Percentiles rank a stretch among this genome's conserved stretches.
phyloP scores from a whole-genome alignment of 2,329 filamentous ascomycete genomes.

The Fusarium illudens region DNA sequence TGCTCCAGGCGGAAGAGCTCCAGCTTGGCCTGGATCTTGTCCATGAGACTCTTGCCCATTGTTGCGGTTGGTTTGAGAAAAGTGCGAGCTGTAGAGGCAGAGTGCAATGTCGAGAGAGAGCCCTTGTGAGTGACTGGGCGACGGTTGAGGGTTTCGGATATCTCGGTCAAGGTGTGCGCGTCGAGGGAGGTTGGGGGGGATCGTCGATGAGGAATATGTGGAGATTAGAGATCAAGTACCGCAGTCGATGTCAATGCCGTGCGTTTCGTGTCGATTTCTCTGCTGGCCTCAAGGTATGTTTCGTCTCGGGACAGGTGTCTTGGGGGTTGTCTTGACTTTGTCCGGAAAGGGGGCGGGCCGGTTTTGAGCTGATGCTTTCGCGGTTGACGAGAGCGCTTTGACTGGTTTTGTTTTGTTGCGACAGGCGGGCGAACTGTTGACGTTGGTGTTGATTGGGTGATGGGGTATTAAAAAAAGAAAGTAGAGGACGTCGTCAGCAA shows the following conservation, averaged over 20 bases:
- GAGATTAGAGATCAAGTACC: constrained; percentile 29
- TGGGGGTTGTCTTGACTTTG: constrained; percentile 20
- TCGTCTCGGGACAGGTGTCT: constrained; percentile 22
- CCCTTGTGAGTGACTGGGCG: constrained; percentile 5
- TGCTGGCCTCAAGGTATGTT: constrained; percentile 13
- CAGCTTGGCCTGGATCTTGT: constrained; percentile 72
- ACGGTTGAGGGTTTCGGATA: constrained; percentile 10
- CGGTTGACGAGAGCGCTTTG: neutral
- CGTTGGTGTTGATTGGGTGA: constrained; percentile 2
- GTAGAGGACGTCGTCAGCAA: constrained; percentile 30
- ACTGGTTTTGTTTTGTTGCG: constrained; percentile 2
- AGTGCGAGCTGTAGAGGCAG: neutral
- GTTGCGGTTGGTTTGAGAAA: constrained; percentile 29
- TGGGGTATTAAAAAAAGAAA: constrained; percentile 39
- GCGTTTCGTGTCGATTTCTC: constrained; percentile 3
- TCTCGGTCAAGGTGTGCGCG: constrained; percentile 23
- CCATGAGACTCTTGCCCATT: constrained; percentile 63
- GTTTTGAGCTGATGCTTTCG: neutral
- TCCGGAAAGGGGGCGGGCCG: constrained; percentile 27
- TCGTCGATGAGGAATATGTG: constrained; percentile 22
- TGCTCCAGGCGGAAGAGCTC: constrained; percentile 96
- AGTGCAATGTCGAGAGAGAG: neutral
- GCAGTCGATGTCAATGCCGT: constrained; percentile 40
- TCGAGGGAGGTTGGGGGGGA: constrained; percentile 23
- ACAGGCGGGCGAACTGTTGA: constrained; percentile 7